phyloP scores from a whole-genome alignment of 768 basidiomycete genomes.

The Mrakia frigida region DNA sequence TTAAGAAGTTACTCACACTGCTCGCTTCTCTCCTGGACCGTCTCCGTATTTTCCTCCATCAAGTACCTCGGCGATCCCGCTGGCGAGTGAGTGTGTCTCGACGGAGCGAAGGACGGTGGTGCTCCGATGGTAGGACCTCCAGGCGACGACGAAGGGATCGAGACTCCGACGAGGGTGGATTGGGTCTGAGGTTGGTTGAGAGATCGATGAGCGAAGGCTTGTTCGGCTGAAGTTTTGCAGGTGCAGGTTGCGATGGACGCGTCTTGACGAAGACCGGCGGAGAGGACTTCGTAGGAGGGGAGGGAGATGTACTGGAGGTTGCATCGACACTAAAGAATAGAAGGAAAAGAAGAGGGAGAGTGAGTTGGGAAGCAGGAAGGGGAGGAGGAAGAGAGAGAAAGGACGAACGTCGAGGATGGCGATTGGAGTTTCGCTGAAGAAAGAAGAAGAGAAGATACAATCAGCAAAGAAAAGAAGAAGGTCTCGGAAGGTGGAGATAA shows the following conservation, averaged over 20 bases:
- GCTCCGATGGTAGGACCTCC: slow-evolving; percentile 2
- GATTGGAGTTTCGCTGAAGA: slow-evolving; percentile 14
- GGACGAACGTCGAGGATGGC: slow-evolving; percentile 5
- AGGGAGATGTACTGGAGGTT: slow-evolving; percentile 73
- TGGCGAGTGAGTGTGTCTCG: neutral
- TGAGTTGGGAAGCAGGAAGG: neutral
- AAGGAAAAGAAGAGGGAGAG: slow-evolving; percentile 40
- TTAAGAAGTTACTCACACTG: slow-evolving; percentile 13
- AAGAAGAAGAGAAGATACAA: neutral
- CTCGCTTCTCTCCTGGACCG: slow-evolving; percentile 17
- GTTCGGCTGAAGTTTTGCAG: slow-evolving; percentile 46
- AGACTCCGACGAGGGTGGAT: slow-evolving; percentile 7
- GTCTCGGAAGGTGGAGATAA: neutral
- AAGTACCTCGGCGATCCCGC: slow-evolving; percentile 4
- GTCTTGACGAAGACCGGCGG: slow-evolving; percentile 18
- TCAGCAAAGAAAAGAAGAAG: neutral
- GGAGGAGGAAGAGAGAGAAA: neutral
- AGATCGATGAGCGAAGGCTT: slow-evolving; percentile 53
- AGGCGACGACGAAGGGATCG: neutral
- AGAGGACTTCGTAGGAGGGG: slow-evolving; percentile 58
- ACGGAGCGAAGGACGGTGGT: neutral
- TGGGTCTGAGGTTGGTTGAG: slow-evolving; percentile 42
- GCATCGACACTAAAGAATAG: slow-evolving; percentile 72
- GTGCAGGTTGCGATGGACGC: slow-evolving; percentile 35
- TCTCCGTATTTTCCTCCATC: slow-evolving; percentile 12